These are phyloP conservation scores for Gymnopus androsaceus DNA, from an alignment of 1,284 basidiomycete genomes.

Conservation along the genomic window DNA sequence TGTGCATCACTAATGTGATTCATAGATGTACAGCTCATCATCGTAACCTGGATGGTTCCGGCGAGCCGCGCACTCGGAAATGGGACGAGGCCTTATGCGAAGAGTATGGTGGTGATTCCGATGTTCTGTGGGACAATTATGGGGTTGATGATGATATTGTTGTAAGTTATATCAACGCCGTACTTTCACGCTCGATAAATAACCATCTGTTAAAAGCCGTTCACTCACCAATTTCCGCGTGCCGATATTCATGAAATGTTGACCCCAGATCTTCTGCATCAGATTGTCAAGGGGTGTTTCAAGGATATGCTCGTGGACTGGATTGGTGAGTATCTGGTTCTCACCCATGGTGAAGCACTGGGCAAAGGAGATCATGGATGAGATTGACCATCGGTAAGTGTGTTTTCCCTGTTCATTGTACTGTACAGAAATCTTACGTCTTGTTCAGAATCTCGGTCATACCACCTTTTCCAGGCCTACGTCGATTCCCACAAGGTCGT, in stretches of 20 bases:
- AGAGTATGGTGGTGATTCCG: not conserved
- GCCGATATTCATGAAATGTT: constrained; percentile 29
- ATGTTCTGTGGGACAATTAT: constrained; percentile 13
- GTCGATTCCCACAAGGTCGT: constrained; percentile 21
- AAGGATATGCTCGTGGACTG: constrained; percentile 31
- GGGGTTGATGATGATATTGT: constrained; percentile 11
- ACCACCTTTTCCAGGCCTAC: constrained; percentile 22
- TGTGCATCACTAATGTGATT: constrained; percentile 18
- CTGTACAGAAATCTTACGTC: no score
- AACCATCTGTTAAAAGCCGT: constrained; percentile 1
- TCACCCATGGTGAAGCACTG: not conserved
- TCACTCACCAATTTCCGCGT: constrained; percentile 19
- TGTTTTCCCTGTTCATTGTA: no score
- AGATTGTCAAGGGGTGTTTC: constrained; percentile 30
- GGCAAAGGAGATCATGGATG: constrained; percentile 23
- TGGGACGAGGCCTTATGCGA: not conserved
- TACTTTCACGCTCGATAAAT: not conserved
- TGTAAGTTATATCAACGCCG: not conserved
- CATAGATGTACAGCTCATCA: constrained; percentile 15
- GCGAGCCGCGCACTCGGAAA: not conserved
- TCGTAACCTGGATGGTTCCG: constrained; percentile 11
- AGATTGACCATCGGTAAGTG: no score
- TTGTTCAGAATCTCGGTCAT: constrained; percentile 13
- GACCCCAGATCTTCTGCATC: constrained; percentile 32
- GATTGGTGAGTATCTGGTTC: constrained; percentile 24